A percentile compares a stretch with the other conserved stretches of the same genome.
Conservation (phyloP, 352 stramenopile species). For the Lagenidium sp. region DNA sequence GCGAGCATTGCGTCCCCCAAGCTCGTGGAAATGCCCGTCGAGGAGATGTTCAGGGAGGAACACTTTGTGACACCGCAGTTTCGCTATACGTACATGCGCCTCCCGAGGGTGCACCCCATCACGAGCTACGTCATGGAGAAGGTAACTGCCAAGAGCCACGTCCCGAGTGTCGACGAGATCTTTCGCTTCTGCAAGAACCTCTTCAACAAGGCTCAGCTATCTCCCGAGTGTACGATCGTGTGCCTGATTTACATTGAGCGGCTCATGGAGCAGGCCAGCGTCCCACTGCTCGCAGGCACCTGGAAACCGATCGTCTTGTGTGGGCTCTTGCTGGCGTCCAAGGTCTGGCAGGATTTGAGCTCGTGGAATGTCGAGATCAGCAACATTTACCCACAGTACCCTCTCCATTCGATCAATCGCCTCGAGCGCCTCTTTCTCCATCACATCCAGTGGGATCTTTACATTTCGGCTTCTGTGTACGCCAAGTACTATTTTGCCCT, state of each 20-base stretch:
- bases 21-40: slow-evolving; percentile 59
- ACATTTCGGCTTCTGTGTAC: slow-evolving; percentile 93
- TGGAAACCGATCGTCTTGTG: slow-evolving; percentile 98
- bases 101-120: slow-evolving; percentile 63
- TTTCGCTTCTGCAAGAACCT: slow-evolving; percentile 91
- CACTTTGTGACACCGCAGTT: slow-evolving; percentile 86
- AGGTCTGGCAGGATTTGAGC: slow-evolving; percentile 98
- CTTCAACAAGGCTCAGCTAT: slow-evolving; percentile 96
- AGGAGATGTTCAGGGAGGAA: slow-evolving; percentile 83
- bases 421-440: slow-evolving; percentile 96
- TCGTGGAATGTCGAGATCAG: slow-evolving; percentile 98
- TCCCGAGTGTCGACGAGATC: slow-evolving; percentile 89
- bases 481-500: slow-evolving; percentile 99
- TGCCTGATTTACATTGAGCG: slow-evolving; percentile 99
- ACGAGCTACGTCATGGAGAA: slow-evolving; percentile 82
- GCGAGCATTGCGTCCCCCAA: slow-evolving; percentile 40
- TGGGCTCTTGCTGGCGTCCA: slow-evolving; percentile 95
- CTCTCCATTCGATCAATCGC: slow-evolving; percentile 95
- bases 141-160: slow-evolving; percentile 66
- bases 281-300: slow-evolving; percentile 91
- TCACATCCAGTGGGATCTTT: slow-evolving; percentile 98
- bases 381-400: slow-evolving; percentile 97
- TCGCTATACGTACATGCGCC: slow-evolving; percentile 79
- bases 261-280: slow-evolving; percentile 95
- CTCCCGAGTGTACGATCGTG: slow-evolving; percentile 98